Percentiles rank a stretch among this genome's conserved stretches.
These are phyloP conservation scores for Panus rudis DNA, from an alignment of 768 basidiomycete genomes.

Conservation along the genomic window DNA sequence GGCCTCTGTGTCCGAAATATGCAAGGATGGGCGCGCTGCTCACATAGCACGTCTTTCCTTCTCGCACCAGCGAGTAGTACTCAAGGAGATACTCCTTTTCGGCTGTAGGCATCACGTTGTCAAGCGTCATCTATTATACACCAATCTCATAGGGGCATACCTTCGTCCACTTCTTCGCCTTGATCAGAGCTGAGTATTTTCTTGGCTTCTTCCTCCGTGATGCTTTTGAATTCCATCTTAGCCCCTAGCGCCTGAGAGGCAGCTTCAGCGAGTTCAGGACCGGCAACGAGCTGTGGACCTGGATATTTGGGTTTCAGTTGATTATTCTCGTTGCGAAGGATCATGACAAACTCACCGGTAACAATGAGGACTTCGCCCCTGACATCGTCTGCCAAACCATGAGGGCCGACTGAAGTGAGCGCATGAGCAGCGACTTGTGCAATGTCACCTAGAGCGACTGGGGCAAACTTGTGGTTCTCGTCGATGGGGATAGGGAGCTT, in stretches of 20 bases:
- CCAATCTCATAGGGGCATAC: not conserved
- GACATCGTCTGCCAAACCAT: slow-evolving; percentile 23
- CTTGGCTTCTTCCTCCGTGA: slow-evolving; percentile 16
- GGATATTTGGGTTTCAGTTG: not conserved
- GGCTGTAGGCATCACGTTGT: slow-evolving; percentile 7
- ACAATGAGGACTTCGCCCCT: slow-evolving; percentile 23
- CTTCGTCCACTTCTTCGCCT: slow-evolving; percentile 16
- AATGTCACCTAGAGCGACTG: slow-evolving; percentile 25
- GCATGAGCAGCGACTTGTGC: slow-evolving; percentile 21
- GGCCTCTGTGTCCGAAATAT: slow-evolving; percentile 14
- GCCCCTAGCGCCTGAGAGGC: slow-evolving; percentile 17
- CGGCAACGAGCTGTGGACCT: slow-evolving; percentile 15
- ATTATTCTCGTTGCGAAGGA: not conserved
- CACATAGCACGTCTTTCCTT: slow-evolving; percentile 25
- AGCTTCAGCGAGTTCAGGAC: slow-evolving; percentile 20
- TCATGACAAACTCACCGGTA: slow-evolving; percentile 11
- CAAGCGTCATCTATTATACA: not conserved
- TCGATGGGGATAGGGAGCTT: slow-evolving; percentile 24
- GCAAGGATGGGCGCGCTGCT: slow-evolving; percentile 18
- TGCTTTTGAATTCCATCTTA: slow-evolving; percentile 20
- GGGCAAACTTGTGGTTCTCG: slow-evolving; percentile 21
- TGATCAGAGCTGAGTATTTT: slow-evolving; percentile 15
- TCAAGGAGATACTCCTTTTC: slow-evolving; percentile 28
- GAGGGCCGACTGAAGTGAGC: slow-evolving; percentile 22
- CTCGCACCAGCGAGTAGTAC: slow-evolving; percentile 25